Evolutionary conservation across 441 rosid genomes (phyloP), one percentile per base, ranked within the genome.

Genomic region (Populus tomentosa): DNA sequence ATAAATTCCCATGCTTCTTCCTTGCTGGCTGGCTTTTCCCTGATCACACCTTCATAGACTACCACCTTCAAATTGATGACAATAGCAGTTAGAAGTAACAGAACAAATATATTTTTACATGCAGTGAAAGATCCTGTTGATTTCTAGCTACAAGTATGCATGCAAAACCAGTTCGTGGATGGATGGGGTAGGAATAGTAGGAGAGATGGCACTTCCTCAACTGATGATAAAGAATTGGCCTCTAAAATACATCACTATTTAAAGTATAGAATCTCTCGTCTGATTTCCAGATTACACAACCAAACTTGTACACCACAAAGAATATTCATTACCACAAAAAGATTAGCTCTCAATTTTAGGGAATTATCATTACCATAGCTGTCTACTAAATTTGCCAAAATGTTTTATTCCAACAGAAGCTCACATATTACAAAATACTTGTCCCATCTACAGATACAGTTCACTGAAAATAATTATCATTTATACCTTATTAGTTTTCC

Each of bases 21-120:
- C 80, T 81, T 88, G 79, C 80, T 80, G n/a, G 90, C 90, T 77
- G 98, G 98, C 85, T 95, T 94, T 86, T 94, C 99, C 86, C 97
- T 88, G 61, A 95, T 78, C 6, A 71, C 82, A 84, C 88, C 94
- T 86, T 90, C 94, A 86, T 90, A 89, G 85, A 91, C 90, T 40
- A 96, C 98, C 86, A 96, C 99, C 94, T 95, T 81, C 81, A 88
- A 73, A 87, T 80, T 77, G 85, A 82, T 85, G 20, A 33, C 66
- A 82, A 71, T 75, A 79, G 84, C 69, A 81, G 69, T 82, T 78
- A 86, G 76, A 35, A 67, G 81, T 59, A 71, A 82, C 72, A 70
- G 56, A 46, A 75, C 23, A 53, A 42, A 73, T 61, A 32, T 14
- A 67, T 69, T 64, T 64, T 64, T 65, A 28, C 50, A 26, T 74